Conservation (phyloP, 1,284 basidiomycete species). For the Ceratobasidium sp. region DNA sequence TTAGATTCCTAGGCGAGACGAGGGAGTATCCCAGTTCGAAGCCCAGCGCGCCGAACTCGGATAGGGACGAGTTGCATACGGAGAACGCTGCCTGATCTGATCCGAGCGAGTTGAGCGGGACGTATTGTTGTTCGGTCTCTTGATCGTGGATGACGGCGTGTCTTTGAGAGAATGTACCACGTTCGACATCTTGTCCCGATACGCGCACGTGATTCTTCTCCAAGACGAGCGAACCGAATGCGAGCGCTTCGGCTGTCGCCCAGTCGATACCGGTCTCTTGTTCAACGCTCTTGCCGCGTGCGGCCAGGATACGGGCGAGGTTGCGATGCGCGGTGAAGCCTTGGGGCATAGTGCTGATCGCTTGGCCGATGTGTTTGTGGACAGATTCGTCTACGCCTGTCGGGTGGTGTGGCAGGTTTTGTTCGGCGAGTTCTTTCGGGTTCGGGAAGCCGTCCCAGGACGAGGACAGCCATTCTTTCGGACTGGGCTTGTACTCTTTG, state of each 20-base stretch:
- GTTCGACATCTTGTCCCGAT: slow-evolving; percentile 82
- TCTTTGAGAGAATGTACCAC: slow-evolving; percentile 90
- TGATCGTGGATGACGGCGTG: slow-evolving; percentile 94
- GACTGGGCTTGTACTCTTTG: slow-evolving; percentile 94
- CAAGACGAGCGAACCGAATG: slow-evolving; percentile 37
- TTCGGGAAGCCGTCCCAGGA: slow-evolving; percentile 99
- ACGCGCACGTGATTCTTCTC: slow-evolving; percentile 43
- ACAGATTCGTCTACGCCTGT: slow-evolving; percentile 85
- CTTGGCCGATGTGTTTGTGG: slow-evolving; percentile 89
- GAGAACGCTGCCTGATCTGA: slow-evolving; percentile 91
- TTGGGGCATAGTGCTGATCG: slow-evolving; percentile 86
- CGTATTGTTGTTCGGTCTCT: slow-evolving; percentile 78
- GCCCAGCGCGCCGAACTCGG: slow-evolving; percentile 94
- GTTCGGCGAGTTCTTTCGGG: slow-evolving; percentile 94
- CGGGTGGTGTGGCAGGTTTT: slow-evolving; percentile 87
- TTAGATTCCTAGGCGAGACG: slow-evolving; percentile 92
- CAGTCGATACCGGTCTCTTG: slow-evolving; percentile 82
- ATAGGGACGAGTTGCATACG: slow-evolving; percentile 97
- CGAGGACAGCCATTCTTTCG: slow-evolving; percentile 96
- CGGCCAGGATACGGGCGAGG: slow-evolving; percentile 90
- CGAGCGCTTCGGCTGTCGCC: slow-evolving; percentile 81
- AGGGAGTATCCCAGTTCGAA: slow-evolving; percentile 99
- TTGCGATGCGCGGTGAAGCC: slow-evolving; percentile 93
- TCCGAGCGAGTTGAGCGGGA: slow-evolving; percentile 79
- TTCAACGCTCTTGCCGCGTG: slow-evolving; percentile 83